Percentiles rank a stretch among this genome's conserved stretches.
Conservation (phyloP, 1,284 basidiomycete genomes). For the Austroboletus rostrupii region DNA sequence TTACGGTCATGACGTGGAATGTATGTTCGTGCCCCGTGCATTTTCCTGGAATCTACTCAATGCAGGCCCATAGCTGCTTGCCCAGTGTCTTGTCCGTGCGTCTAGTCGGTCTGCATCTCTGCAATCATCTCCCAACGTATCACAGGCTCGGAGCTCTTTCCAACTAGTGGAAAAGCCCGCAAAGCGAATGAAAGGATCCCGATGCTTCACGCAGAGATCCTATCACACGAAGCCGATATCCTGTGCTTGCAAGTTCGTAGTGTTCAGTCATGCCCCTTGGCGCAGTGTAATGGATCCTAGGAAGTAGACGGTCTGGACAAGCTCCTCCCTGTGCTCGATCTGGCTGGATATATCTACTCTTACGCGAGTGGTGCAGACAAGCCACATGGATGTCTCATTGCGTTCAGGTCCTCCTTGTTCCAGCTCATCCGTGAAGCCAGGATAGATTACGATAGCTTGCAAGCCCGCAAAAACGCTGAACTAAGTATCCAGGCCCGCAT, state of each 20-base stretch:
- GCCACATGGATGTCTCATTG: slow-evolving; percentile 80
- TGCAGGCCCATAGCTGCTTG: slow-evolving; percentile 52
- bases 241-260: slow-evolving; percentile 74
- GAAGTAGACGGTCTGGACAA: slow-evolving; percentile 75
- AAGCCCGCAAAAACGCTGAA: slow-evolving; percentile 39
- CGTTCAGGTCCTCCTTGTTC: slow-evolving; percentile 58
- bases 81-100: slow-evolving; percentile 75
- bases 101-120: slow-evolving; percentile 16
- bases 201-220: slow-evolving; percentile 74
- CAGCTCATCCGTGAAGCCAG: slow-evolving; percentile 40
- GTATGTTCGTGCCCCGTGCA: slow-evolving; percentile 56
- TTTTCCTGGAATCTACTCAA: slow-evolving; percentile 10
- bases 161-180: slow-evolving; percentile 71
- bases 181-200: slow-evolving; percentile 68
- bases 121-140: neutral
- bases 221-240: slow-evolving; percentile 66
- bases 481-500: slow-evolving; percentile 34
- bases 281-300: slow-evolving; percentile 35
- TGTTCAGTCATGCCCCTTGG: neutral
- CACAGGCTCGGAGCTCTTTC: slow-evolving; percentile 80
- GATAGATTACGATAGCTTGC: slow-evolving; percentile 67
- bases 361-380: slow-evolving; percentile 69
- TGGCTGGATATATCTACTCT: slow-evolving; percentile 56
- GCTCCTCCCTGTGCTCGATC: slow-evolving; percentile 55
- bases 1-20: slow-evolving; percentile 76